Evolutionary conservation across 2,329 filamentous ascomycete genomes (phyloP).

Genomic region (Lasiodiplodia sp.): DNA sequence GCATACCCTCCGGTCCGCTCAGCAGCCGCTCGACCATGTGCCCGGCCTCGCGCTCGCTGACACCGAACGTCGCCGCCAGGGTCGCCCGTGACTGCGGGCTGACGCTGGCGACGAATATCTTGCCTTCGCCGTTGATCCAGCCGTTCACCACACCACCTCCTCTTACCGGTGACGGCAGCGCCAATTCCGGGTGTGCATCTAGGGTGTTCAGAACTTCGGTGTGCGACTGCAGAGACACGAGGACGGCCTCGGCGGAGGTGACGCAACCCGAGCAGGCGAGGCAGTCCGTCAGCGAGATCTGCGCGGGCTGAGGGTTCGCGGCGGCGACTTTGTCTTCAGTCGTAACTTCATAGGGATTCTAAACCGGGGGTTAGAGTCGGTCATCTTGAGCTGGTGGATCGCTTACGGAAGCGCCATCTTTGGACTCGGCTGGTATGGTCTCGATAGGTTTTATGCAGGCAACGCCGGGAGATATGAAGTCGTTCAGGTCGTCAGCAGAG

Average conservation of each 20-base stretch:
- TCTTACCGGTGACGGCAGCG: constrained; percentile 40
- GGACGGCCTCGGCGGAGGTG: constrained; percentile 95
- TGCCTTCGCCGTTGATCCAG: constrained; percentile 57
- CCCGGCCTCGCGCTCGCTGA: constrained; percentile 76
- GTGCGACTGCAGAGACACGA: constrained; percentile 93
- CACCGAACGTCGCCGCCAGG: constrained; percentile 81
- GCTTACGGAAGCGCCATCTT: constrained; percentile 53
- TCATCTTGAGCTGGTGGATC: neutral
- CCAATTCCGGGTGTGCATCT: constrained; percentile 65
- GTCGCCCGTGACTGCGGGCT: constrained; percentile 91
- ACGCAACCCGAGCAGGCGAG: constrained; percentile 97
- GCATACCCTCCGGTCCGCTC: constrained; percentile 72
- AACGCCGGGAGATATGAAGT: constrained; percentile 97
- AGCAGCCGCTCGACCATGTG: constrained; percentile 85
- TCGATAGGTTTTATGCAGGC: constrained; percentile 98
- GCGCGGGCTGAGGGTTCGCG: constrained; percentile 71
- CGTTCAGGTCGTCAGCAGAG: constrained; percentile 94
- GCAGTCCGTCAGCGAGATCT: constrained; percentile 96
- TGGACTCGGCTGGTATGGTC: constrained; percentile 74
- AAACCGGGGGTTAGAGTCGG: constrained; percentile 16
- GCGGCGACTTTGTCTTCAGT: constrained; percentile 79
- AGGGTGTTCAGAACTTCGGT: constrained; percentile 85
- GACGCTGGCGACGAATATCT: constrained; percentile 88
- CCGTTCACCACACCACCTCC: constrained; percentile 37
- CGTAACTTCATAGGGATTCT: constrained; percentile 82